These are phyloP conservation scores for Amanita exitialis DNA, from an alignment of 768 basidiomycete species.

Conservation along the genomic window DNA sequence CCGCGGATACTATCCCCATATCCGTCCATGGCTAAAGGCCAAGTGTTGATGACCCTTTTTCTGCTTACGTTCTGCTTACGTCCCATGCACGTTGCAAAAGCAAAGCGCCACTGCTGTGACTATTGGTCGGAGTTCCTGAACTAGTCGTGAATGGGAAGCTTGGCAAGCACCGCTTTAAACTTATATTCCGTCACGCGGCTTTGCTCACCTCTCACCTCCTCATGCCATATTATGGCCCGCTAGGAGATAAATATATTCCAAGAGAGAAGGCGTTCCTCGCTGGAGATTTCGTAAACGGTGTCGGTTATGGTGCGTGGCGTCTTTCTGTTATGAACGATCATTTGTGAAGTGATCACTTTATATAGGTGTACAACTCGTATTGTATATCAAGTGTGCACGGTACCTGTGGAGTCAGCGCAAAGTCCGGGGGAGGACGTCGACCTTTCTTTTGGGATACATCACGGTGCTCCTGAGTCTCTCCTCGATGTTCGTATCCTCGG, in stretches of 20 bases:
- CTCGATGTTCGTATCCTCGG: not conserved
- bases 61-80: too few relatives aligned
- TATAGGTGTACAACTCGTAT: not conserved
- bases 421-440: not conserved
- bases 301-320: not conserved
- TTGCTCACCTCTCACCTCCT: too few relatives aligned
- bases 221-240: not conserved
- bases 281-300: not conserved
- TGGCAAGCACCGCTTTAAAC: too few relatives aligned
- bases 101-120: too few relatives aligned
- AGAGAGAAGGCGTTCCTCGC: not conserved
- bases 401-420: not conserved
- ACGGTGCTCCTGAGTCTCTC: not conserved
- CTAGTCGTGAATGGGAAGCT: too few relatives aligned
- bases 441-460: not conserved
- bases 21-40: too few relatives aligned
- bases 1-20: too few relatives aligned
- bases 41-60: too few relatives aligned
- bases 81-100: too few relatives aligned
- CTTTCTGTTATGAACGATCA: not conserved
- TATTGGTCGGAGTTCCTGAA: too few relatives aligned
- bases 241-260: not conserved
- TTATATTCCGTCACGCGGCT: too few relatives aligned
- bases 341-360: not conserved
- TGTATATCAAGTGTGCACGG: not conserved